Evolutionary conservation across 2,329 filamentous ascomycete species (phyloP).

Genomic region (Pseudogymnoascus sp.): DNA sequence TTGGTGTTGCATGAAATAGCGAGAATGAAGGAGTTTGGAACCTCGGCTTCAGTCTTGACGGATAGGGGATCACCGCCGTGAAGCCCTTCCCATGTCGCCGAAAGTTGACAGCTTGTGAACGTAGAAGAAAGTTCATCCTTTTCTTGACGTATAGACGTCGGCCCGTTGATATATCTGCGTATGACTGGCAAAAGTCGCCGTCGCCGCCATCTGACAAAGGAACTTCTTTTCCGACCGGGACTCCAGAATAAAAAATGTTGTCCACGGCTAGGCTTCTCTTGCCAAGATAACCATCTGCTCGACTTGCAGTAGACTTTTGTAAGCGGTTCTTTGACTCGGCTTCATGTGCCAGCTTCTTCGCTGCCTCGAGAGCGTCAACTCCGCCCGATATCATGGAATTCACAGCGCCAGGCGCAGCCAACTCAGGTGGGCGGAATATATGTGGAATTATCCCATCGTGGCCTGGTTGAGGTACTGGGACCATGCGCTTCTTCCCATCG

Average conservation of each 20-base stretch:
- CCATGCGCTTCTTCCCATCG: constrained; percentile 19
- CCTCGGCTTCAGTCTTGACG: constrained; percentile 17
- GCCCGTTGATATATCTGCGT: constrained; percentile 32
- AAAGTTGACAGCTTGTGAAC: constrained; percentile 14
- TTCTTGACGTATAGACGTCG: constrained; percentile 36
- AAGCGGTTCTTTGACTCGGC: constrained; percentile 2
- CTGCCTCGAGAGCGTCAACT: background rate
- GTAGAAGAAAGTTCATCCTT: constrained; percentile 35
- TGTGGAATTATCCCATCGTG: background rate
- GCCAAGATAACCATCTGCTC: constrained; percentile 29
- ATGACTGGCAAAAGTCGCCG: constrained; percentile 18
- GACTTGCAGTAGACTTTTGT: constrained; percentile 4
- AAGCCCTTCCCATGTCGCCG: constrained; percentile 15
- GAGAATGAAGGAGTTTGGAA: constrained; percentile 27
- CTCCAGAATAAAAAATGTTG: constrained; percentile 33
- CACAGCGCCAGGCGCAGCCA: background rate
- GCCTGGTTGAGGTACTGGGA: background rate
- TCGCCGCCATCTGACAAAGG: constrained; percentile 21
- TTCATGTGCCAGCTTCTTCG: constrained; percentile 5
- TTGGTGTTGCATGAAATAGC: constrained; percentile 18
- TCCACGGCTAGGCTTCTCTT: constrained; percentile 29
- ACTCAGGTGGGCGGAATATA: background rate
- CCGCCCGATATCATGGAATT: background rate
- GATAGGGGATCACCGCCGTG: constrained; percentile 24
- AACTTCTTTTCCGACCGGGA: constrained; percentile 23